Conservation (phyloP, 768 basidiomycete genomes). For the Gautieria morchelliformis region DNA sequence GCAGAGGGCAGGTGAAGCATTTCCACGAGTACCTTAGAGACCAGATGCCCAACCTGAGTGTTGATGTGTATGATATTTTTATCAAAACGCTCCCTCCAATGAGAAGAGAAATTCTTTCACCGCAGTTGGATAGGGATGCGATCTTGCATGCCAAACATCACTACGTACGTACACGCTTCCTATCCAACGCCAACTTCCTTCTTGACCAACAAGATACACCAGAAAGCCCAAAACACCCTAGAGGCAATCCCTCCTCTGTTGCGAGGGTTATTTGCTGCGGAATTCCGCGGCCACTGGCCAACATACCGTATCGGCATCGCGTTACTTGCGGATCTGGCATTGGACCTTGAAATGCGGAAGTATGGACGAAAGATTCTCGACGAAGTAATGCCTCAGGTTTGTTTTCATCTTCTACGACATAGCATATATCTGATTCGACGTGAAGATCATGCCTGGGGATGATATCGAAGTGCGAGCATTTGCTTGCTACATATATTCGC, state of each 20-base stretch:
- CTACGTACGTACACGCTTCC: not conserved
- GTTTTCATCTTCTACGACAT: conserved; percentile 7
- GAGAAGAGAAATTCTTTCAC: not conserved
- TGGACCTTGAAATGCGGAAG: conserved; percentile 70
- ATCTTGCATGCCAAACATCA: conserved; percentile 8
- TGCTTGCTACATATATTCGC: conserved; percentile 62
- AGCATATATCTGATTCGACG: not conserved
- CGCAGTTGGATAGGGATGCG: conserved; percentile 5
- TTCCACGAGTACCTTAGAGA: conserved; percentile 49
- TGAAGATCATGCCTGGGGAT: conserved; percentile 56
- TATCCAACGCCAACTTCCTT: not conserved
- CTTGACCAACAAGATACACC: not conserved
- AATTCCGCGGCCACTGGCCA: conserved; percentile 61
- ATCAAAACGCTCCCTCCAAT: not conserved
- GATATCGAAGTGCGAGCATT: conserved; percentile 72
- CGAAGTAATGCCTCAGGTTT: conserved; percentile 75
- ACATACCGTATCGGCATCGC: conserved; percentile 61
- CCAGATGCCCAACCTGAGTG: conserved; percentile 1
- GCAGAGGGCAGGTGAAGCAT: conserved; percentile 54
- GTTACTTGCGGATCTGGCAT: conserved; percentile 65
- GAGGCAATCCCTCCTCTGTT: conserved; percentile 57
- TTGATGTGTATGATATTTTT: conserved; percentile 4
- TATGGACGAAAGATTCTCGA: conserved; percentile 56
- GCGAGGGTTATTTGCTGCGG: conserved; percentile 67
- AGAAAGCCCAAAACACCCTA: conserved; percentile 60